Evolutionary conservation across 2,329 filamentous ascomycete genomes (phyloP).

Genomic region (Colletotrichum sp.): DNA sequence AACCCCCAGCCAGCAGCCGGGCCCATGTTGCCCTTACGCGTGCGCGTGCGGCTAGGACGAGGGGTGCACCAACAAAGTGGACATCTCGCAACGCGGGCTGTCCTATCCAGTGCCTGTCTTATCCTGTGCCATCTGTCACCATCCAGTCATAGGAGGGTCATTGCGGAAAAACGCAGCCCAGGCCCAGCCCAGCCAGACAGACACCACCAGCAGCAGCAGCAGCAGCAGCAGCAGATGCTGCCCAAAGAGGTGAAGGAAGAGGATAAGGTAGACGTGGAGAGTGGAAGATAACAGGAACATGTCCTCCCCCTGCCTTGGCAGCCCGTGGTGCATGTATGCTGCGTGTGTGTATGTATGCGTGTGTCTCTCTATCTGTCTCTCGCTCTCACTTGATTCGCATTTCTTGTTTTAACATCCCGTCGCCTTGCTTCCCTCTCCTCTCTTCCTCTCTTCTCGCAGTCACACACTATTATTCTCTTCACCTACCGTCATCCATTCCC

Average conservation of each 20-base stretch:
- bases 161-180: background rate
- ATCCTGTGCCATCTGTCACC: background rate
- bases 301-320: conserved; percentile 13
- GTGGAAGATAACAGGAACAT: conserved; percentile 14
- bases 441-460: background rate
- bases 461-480: background rate
- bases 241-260: background rate
- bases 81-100: conserved; percentile 1
- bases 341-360: background rate
- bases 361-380: conserved; percentile 1
- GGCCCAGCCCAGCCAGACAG: background rate
- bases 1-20: background rate
- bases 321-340: background rate
- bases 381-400: background rate
- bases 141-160: conserved; percentile 8
- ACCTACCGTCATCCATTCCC: background rate
- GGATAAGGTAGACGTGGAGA: background rate
- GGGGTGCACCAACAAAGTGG: conserved; percentile 17
- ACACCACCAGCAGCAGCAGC: background rate
- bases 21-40: conserved; percentile 4
- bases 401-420: background rate
- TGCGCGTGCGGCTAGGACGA: conserved; percentile 7
- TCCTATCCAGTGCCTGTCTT: conserved; percentile 14
- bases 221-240: background rate
- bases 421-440: background rate